These are phyloP conservation scores for Debaryomycetaceae sp. DNA, from an alignment of 1,139 yeast genomes.

Conservation along the genomic window DNA sequence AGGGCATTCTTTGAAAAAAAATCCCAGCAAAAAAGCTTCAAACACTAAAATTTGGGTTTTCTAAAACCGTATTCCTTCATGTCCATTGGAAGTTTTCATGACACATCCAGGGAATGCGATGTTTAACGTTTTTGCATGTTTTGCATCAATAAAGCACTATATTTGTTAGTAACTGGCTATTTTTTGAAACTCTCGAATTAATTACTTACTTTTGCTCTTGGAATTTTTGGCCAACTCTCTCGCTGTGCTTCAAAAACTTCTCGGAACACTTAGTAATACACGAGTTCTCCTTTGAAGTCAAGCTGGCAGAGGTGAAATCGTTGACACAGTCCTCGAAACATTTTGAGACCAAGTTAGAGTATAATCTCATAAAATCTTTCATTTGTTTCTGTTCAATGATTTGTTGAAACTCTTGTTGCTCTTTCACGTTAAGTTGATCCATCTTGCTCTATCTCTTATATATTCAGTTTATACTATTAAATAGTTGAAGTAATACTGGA, in stretches of 20 bases:
- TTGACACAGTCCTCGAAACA: conserved; percentile 97
- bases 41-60: no score
- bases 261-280: conserved; percentile 94
- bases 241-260: conserved; percentile 96
- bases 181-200: conserved; percentile 93
- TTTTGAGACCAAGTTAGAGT: conserved; percentile 92
- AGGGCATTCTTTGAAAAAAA: no score
- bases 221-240: conserved; percentile 97
- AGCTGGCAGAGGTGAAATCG: conserved; percentile 89
- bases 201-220: conserved; percentile 79
- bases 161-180: conserved; percentile 26
- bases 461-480: neutral
- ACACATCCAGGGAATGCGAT: no score
- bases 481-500: neutral
- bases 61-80: no score
- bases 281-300: conserved; percentile 77
- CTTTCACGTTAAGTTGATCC: conserved; percentile 86
- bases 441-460: conserved; percentile 23
- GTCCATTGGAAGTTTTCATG: no score
- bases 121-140: conserved; percentile 36
- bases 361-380: conserved; percentile 96
- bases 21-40: no score
- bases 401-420: conserved; percentile 94
- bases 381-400: conserved; percentile 96
- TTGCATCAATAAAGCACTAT: conserved; percentile 49